Evolutionary conservation across 2,329 filamentous ascomycete species (phyloP), one percentile per base, ranked within the genome.

Genomic region (Colletotrichum theobromicola): DNA sequence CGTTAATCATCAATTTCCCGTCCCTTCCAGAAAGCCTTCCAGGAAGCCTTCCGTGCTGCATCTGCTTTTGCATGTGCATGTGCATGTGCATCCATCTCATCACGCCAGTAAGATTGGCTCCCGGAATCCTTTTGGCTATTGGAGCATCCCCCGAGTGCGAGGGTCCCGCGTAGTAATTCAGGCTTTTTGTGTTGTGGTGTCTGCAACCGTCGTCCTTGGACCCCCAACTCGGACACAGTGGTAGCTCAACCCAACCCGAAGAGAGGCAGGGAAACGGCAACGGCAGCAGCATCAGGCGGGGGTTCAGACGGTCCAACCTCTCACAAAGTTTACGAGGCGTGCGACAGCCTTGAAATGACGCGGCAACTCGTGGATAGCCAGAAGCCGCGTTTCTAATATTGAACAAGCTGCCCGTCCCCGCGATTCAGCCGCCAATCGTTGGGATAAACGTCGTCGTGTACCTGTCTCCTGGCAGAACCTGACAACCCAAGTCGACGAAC

Each of bases 281-380:
- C 57, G 18, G 30, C 32, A 21, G 13, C n/a, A 21, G 42, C 42
- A 62, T 15, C 34, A 34, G 24, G 32, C 12, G 65, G 21, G 13
- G n/a, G 46, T 57, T 69, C 70, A 63, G 70, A 69, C 58, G 46
- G 35, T 15, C 42, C 28, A 32, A 26, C 70, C 65, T 72, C 42
- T 58, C 35, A n/a, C n/a, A 24, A 42, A 58, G 9, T 26, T 13
- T 37, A 42, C 26, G 26, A 18, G 21, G 21, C 24, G 50, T 12
- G 32, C 57, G 57, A 63, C 57, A 63, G 65, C 57, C 58, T 37
- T 57, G 65, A 24, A 55, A 55, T 72, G 64, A 69, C 70, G 70
- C 70, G 65, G 70, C 70, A 42, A 21, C 18, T 13, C 32, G n/a
- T 34, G 70, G 57, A 63, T 12, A 24, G n/a, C 8, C 32, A 37